These are phyloP conservation scores for Phialemoniopsis sp. DNA, from an alignment of 2,329 filamentous ascomycete species.

Conservation along the genomic window DNA sequence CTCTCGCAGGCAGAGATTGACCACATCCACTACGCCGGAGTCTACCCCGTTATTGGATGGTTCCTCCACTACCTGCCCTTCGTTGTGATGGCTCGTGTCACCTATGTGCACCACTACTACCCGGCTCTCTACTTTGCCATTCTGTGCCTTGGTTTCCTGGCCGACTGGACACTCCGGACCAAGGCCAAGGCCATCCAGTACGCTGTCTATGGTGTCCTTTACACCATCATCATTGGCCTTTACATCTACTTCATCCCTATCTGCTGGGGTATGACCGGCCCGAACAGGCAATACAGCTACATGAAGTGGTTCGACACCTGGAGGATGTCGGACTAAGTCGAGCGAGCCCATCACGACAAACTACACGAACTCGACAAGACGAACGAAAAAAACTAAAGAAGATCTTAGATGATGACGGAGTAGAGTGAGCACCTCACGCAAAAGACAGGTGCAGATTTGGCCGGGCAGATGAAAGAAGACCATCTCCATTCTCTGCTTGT, in stretches of 20 bases:
- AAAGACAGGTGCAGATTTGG: neutral
- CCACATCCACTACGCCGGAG: conserved; percentile 86
- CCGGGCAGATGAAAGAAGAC: neutral
- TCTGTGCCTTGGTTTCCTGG: conserved; percentile 78
- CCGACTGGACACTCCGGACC: conserved; percentile 76
- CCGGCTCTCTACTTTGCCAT: conserved; percentile 98
- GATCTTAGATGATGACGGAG: neutral
- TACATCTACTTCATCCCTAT: conserved; percentile 91
- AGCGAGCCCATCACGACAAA: neutral
- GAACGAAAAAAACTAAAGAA: neutral
- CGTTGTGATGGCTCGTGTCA: conserved; percentile 96
- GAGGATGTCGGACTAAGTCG: conserved; percentile 67
- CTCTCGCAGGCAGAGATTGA: conserved; percentile 78
- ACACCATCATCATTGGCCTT: conserved; percentile 69
- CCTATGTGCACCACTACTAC: conserved; percentile 99
- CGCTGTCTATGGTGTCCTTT: conserved; percentile 69
- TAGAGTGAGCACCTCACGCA: no score
- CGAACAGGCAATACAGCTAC: conserved; percentile 79
- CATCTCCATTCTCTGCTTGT: neutral
- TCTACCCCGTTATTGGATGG: conserved; percentile 93
- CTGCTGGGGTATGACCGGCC: conserved; percentile 91
- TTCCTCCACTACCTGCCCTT: conserved; percentile 95
- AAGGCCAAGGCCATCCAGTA: conserved; percentile 61
- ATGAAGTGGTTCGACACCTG: conserved; percentile 91
- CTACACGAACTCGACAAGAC: no score